A percentile compares a stretch with the other conserved stretches of the same genome.
phyloP scores from a whole-genome alignment of 2,329 filamentous ascomycete species.

The Orbilia brochopaga region DNA sequence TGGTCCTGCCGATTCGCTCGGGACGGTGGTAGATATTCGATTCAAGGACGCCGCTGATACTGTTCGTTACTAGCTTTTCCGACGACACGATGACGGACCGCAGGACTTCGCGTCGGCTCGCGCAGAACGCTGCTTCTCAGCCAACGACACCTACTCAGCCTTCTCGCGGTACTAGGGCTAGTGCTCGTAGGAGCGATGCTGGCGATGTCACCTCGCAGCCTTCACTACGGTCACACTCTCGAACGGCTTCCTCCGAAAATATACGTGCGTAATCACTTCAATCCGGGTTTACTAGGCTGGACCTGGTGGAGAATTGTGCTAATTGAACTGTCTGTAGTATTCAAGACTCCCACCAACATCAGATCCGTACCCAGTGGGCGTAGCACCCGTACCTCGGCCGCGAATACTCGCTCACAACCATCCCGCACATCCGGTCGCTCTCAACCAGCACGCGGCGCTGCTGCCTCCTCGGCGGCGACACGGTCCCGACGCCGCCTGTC shows the following conservation, averaged over 20 bases:
- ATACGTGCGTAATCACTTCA: constrained; percentile 18
- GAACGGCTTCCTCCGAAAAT: constrained; percentile 37
- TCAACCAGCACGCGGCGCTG: constrained; percentile 29
- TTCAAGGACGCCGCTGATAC: neutral
- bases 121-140: constrained; percentile 32
- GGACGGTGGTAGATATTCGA: neutral
- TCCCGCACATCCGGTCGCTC: constrained; percentile 40
- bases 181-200: constrained; percentile 27
- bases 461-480: constrained; percentile 19
- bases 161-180: constrained; percentile 34
- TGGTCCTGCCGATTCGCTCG: neutral
- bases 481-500: constrained; percentile 34
- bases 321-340: constrained; percentile 5
- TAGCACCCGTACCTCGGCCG: constrained; percentile 43
- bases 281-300: too few relatives aligned
- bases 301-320: neutral
- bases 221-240: constrained; percentile 35
- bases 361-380: constrained; percentile 34
- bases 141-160: constrained; percentile 20
- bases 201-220: constrained; percentile 24
- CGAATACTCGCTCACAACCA: constrained; percentile 44
- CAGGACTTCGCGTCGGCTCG: constrained; percentile 47
- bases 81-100: constrained; percentile 43
- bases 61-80: constrained; percentile 26
- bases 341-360: constrained; percentile 37